phyloP scores from a whole-genome alignment of 169 alveolate genomes.

The Plasmodium inui region DNA sequence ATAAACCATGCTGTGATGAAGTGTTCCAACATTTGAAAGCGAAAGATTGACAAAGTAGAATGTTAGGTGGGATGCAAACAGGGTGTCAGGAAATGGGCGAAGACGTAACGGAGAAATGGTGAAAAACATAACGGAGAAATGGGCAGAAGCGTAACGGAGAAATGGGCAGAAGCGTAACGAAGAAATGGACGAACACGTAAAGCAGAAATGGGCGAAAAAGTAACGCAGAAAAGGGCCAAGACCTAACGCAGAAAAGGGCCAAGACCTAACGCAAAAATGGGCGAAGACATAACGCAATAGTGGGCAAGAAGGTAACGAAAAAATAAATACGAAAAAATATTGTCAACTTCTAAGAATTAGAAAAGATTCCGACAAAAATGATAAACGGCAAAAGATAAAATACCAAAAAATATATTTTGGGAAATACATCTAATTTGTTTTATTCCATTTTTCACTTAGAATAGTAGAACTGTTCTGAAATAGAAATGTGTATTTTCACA shows the following conservation, averaged over 20 bases:
- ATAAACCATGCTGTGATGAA: neutral
- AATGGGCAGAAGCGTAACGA: neutral
- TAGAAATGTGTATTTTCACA: no score
- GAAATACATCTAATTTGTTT: no score
- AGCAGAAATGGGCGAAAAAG: neutral
- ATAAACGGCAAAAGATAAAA: neutral
- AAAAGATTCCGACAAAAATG: neutral
- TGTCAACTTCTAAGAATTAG: neutral
- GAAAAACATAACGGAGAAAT: no score
- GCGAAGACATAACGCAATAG: no score
- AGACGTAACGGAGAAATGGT: no score
- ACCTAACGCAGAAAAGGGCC: no score
- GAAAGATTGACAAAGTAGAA: neutral
- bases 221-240: no score
- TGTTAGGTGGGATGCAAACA: neutral
- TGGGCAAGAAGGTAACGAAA: neutral
- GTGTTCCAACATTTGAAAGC: neutral
- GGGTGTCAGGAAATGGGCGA: no score
- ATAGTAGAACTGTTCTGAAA: no score
- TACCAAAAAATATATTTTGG: neutral
- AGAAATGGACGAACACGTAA: no score
- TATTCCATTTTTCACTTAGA: no score
- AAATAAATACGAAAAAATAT: neutral
- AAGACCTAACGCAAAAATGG: no score
- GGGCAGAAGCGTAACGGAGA: neutral